Base-by-base conservation (phyloP, 2,329 filamentous ascomycete genomes). In the Stagonosporopsis chrysanthemi region DNA sequence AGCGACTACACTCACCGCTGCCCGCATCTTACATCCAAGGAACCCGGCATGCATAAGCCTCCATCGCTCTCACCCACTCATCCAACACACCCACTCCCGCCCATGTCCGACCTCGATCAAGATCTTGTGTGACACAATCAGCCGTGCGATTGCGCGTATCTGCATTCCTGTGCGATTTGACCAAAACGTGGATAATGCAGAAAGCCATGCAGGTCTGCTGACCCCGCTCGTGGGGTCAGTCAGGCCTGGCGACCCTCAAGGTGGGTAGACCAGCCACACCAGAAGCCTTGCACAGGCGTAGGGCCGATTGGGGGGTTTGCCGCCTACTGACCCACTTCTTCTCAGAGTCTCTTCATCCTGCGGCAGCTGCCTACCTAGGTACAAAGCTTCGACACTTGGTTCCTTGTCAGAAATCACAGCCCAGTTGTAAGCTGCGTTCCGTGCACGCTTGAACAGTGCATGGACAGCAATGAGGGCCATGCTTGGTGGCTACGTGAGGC, bases 181-280 rank as follows among this genome's bases (percentile, higher is more conserved):
- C 35, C 36, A 52, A 24, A 47, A 48, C 48, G 54, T 52, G 42
- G 41, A 50, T 24, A 23, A 38, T 36, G 36, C 41, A 38, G 33
- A 47, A 52, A 33, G 54, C 54, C 48, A 57, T 52, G 54, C 48
- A 48, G 39, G 54, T 48, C 48, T 57, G 54, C 54, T 57, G 54
- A 57, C 54, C 54, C 48, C 48, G 48, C 54, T 42, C 31, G 43
- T 48, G 48, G 54, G 39, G 48, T 57, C 26, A 36, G 44, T 48
- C 12, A 44, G 6, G 46, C 40, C 29, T 46, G 28, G 40, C 29
- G 11, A 40, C 42, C 35, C 23, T 31, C 24, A 12, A 43, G 24
- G 24, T 8, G 6, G 8, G 24, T 61, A 39, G 58, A 23, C 36
- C 42, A 39, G 55, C 50, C 33, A 49, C 45, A 50, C n/a, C n/a